These are phyloP conservation scores for Ceriops decandra DNA, from an alignment of 345 rosid species.

Conservation along the genomic window DNA sequence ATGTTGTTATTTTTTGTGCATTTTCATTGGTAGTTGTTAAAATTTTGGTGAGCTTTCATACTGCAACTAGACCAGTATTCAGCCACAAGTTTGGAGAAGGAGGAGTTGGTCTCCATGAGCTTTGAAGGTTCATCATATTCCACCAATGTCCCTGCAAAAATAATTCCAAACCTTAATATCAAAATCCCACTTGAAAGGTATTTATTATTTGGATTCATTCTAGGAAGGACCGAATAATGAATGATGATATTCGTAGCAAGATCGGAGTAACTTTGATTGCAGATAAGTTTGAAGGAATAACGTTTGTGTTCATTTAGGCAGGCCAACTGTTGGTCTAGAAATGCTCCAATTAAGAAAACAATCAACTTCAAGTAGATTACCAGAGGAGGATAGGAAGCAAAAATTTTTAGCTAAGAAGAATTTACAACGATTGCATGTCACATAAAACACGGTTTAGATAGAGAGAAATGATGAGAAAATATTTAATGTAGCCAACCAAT, in stretches of 20 bases:
- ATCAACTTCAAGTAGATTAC: no score
- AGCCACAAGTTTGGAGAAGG: constrained; percentile 32
- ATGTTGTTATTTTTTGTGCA: neutral
- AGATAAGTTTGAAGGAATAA: no score
- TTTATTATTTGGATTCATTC: no score
- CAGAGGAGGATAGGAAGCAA: no score
- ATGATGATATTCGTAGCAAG: no score
- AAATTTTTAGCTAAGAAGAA: neutral
- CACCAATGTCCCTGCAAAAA: constrained; percentile 23
- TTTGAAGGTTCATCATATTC: constrained; percentile 32
- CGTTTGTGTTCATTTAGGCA: no score
- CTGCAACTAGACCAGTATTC: constrained; percentile 33
- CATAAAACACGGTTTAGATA: neutral
- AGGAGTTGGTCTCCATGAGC: constrained; percentile 27
- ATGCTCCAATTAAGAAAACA: no score
- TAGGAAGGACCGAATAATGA: no score
- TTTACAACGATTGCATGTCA: neutral
- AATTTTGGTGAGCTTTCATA: constrained; percentile 8
- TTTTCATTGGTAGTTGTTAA: neutral
- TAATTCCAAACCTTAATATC: neutral
- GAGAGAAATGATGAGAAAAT: no score
- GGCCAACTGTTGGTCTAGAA: no score
- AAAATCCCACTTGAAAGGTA: neutral
- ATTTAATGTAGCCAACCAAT: no score
- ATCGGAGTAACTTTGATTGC: no score